These are phyloP conservation scores for Aspergillus terreus DNA, from an alignment of 2,329 filamentous ascomycete genomes.

Conservation along the genomic window DNA sequence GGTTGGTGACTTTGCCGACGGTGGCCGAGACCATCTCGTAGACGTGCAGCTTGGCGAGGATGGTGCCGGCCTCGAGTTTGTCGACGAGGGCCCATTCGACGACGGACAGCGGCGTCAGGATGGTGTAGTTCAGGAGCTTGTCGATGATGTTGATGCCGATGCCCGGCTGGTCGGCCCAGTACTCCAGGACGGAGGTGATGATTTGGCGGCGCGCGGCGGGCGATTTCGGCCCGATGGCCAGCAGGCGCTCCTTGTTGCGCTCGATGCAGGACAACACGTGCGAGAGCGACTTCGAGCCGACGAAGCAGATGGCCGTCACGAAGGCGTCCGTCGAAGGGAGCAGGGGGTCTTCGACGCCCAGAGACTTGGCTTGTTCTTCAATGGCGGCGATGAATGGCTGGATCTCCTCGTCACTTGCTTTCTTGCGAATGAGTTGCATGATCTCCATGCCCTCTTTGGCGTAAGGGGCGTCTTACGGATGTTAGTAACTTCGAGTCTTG, in stretches of 20 bases:
- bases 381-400: constrained; percentile 76
- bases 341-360: constrained; percentile 67
- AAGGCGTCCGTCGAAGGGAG: constrained; percentile 90
- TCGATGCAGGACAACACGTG: constrained; percentile 96
- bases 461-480: constrained; percentile 66
- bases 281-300: constrained; percentile 92
- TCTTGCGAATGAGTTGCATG: constrained; percentile 73
- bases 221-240: constrained; percentile 72
- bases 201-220: constrained; percentile 80
- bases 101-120: constrained; percentile 79
- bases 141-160: constrained; percentile 90
- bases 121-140: constrained; percentile 95
- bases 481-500: not conserved
- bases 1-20: constrained; percentile 82
- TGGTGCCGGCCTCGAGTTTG: constrained; percentile 59
- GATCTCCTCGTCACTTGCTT: constrained; percentile 82
- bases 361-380: constrained; percentile 69
- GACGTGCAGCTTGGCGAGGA: constrained; percentile 69
- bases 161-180: constrained; percentile 90
- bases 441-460: constrained; percentile 80
- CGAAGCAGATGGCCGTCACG: constrained; percentile 86
- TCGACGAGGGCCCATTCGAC: constrained; percentile 84
- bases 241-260: constrained; percentile 82
- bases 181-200: constrained; percentile 81
- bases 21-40: constrained; percentile 91